Evolutionary conservation across 768 basidiomycete species (phyloP).

Genomic region (Amanita rimosa): DNA sequence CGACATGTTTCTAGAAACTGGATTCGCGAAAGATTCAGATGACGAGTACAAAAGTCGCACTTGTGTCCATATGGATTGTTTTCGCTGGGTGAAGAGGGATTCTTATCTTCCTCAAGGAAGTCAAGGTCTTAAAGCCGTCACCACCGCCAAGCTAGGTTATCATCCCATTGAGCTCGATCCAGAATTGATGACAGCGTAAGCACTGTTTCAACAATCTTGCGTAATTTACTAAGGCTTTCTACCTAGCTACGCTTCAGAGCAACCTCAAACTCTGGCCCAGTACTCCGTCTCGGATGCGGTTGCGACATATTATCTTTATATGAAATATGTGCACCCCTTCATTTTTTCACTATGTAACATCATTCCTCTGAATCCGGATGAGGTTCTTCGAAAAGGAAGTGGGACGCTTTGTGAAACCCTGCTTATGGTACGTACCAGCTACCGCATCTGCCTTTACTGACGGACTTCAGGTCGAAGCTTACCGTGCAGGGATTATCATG

Average conservation of each 20-base stretch:
- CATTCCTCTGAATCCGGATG: constrained; percentile 93
- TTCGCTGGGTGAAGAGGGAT: constrained; percentile 99
- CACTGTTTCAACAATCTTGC: constrained; percentile 8
- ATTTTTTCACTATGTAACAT: constrained; percentile 99
- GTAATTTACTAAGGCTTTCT: background rate
- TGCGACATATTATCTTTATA: constrained; percentile 99
- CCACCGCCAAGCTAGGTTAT: constrained; percentile 91
- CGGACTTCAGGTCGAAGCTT: constrained; percentile 79
- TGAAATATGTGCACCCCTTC: constrained; percentile 99
- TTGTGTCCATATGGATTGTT: constrained; percentile 98
- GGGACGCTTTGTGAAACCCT: constrained; percentile 97
- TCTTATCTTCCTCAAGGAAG: constrained; percentile 97
- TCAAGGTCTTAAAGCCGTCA: constrained; percentile 97
- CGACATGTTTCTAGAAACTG: constrained; percentile 93
- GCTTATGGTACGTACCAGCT: constrained; percentile 64
- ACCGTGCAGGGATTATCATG: constrained; percentile 87
- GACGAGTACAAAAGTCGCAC: constrained; percentile 90
- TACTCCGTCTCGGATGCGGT: constrained; percentile 99
- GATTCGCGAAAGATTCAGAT: constrained; percentile 84
- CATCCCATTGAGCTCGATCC: constrained; percentile 96
- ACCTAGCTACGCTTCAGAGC: constrained; percentile 85
- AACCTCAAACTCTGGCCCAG: constrained; percentile 88
- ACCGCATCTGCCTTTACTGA: constrained; percentile 1
- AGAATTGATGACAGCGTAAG: constrained; percentile 98
- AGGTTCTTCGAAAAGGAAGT: constrained; percentile 90